Percentiles rank a stretch among this genome's conserved stretches.
These are phyloP conservation scores for Russula foetens DNA, from an alignment of 768 basidiomycete species.

Conservation along the genomic window DNA sequence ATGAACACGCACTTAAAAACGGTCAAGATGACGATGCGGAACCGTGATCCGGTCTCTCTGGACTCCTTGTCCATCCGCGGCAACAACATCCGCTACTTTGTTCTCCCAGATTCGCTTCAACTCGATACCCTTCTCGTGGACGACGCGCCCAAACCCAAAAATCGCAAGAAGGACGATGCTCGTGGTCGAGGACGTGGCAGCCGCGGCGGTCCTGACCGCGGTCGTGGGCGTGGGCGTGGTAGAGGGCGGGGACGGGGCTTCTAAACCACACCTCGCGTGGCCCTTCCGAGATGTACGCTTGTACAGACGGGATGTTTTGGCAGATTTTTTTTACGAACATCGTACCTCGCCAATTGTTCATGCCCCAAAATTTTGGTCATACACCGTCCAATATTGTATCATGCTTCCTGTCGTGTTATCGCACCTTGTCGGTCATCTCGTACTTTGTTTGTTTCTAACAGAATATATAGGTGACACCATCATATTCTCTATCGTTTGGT, in stretches of 20 bases:
- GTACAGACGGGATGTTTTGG: background rate
- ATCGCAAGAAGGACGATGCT: constrained; percentile 77
- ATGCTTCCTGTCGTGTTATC: constrained; percentile 2
- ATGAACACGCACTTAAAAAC: constrained; percentile 99
- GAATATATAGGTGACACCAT: background rate
- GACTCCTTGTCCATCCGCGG: constrained; percentile 93
- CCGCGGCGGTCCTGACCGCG: constrained; percentile 37
- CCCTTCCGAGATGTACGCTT: background rate
- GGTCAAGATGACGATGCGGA: constrained; percentile 91
- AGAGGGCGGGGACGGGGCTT: constrained; percentile 42
- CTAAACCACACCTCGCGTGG: background rate
- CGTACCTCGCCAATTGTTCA: background rate
- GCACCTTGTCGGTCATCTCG: constrained; percentile 1
- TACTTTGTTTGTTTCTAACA: constrained; percentile 1
- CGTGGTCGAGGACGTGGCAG: constrained; percentile 56
- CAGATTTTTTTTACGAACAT: background rate
- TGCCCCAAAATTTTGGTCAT: constrained; percentile 5
- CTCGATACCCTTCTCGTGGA: constrained; percentile 95
- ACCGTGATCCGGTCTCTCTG: constrained; percentile 78
- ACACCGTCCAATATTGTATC: constrained; percentile 9
- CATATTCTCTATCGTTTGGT: background rate
- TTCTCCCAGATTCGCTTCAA: constrained; percentile 95
- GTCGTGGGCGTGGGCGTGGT: constrained; percentile 44
- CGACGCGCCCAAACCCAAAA: constrained; percentile 95
- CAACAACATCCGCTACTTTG: constrained; percentile 94